Evolutionary conservation across 2,329 filamentous ascomycete species (phyloP), one percentile per base, ranked within the genome.

Genomic region (Fusarium sp.): DNA sequence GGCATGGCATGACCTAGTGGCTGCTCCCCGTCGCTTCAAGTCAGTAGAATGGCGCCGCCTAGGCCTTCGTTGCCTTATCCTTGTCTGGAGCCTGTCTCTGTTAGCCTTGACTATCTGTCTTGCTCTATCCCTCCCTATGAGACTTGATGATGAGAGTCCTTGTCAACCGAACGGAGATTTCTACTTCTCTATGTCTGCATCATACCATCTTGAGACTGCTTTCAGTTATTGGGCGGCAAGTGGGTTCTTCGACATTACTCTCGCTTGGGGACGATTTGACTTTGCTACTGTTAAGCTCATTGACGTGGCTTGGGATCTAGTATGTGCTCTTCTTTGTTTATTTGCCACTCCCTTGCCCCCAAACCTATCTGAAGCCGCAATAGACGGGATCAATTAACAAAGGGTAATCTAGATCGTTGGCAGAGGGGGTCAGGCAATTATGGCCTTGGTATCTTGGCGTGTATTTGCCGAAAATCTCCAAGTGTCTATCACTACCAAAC

Each of bases 231-330:
- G 63, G 64, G 52, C 26, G 1, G 28, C 34, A 0, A 28, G 24
- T 4, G 38, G 42, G 3, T 64, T 63, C 8, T 67, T 67, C 5
- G 36, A 64, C 4, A 38, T 64, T 4, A 67, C 53, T 0, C 28
- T 67, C 2, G 7, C 38, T 7, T 28, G 40, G 21, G 52, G 58
- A 4, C 19, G 23, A 0, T 3, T 64, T 0, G 28, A 9, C 10
- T 67, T 67, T 8, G 39, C 53, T 0, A 26, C 24, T 1, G 63
- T 49, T 0, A 67, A 67, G 23, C 4, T 64, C 1, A 9, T 67
- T 1, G 65, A 67, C 1, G 43, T 67, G 10, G 12, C 14, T 1
- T 67, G 58, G 64, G 54, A 67, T 21, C 20, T 67, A 23, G 64
- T 67, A 8, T 38, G 53, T 46, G 1, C 14, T 10, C 2, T 7